Base-by-base conservation (phyloP, 345 rosid species). In the Salix caprea region DNA sequence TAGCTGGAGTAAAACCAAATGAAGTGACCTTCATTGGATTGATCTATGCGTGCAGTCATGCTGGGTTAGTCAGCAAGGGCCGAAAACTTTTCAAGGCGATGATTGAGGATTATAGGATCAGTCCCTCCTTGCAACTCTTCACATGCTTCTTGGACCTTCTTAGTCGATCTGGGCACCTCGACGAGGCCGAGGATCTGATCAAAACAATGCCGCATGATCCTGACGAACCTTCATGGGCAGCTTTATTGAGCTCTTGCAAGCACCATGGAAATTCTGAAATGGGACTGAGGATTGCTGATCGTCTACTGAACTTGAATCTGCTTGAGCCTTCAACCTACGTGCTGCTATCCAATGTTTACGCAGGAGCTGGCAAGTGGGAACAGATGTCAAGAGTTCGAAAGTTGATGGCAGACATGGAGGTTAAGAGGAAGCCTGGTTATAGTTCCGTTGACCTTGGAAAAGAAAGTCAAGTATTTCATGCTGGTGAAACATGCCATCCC, bases 201-300 rank as follows among this genome's bases (percentile, higher is more conserved):
- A 52, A 71, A 40, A 72, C 88, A 52, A 91, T 92, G 96, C 97
- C 94, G 36, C 86, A 83, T 79, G 74, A 84, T 65, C 94, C 96
- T 0, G 97, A 92, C 82, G 97, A 92, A 67, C 92, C 96, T 24
- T 88, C 91, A 6, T 92, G 97, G 97, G 91, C 90, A 70, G 96
- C 97, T 76, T 76, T 92, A 67, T 84, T 92, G 28, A 92, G 97
- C 69, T 90, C 94, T 77, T 90, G 88, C 79, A 89, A 87, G 73
- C 89, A 84, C 16, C 88, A 89, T 78, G 88, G 91, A 40, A 84
- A 84, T 78, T 76, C 75, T 62, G 61, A 83, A 69, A 83, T 86
- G 85, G 91, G 86, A 46, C 69, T 89, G 65, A 83, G 86, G 76
- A 74, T 91, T 34, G 91, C 92, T 10, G 81, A 91, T 81, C 87